These are phyloP conservation scores for Gracilariopsis chorda DNA, from an alignment of 23 red algal species.

Conservation along the genomic window DNA sequence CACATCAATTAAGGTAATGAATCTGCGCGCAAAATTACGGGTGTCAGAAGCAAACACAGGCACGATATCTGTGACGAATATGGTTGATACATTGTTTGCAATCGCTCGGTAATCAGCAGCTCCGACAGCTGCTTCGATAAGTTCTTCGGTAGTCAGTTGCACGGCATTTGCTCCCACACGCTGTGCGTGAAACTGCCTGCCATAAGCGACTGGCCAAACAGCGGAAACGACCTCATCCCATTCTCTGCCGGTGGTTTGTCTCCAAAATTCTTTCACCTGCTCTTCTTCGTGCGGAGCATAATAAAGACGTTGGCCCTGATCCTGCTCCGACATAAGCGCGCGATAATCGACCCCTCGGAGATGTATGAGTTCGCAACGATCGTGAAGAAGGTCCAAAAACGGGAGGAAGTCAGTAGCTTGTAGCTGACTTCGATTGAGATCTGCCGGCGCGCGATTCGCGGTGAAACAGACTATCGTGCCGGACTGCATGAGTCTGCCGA, in stretches of 20 bases:
- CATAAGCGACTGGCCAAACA: slow-evolving; percentile 34
- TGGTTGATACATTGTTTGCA: slow-evolving; percentile 49
- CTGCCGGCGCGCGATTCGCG: slow-evolving; percentile 82
- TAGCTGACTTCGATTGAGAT: slow-evolving; percentile 79
- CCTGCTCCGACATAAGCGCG: slow-evolving; percentile 1
- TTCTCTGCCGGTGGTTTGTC: background rate
- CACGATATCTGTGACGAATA: slow-evolving; percentile 78
- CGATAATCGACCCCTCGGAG: slow-evolving; percentile 72
- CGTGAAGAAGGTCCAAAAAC: slow-evolving; percentile 80
- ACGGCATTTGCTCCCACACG: slow-evolving; percentile 38
- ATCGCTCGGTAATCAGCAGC: slow-evolving; percentile 81
- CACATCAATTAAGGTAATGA: slow-evolving; percentile 90
- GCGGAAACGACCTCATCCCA: slow-evolving; percentile 52
- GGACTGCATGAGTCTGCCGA: slow-evolving; percentile 56
- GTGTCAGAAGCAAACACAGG: slow-evolving; percentile 70
- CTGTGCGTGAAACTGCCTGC: slow-evolving; percentile 5
- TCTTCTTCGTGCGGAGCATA: slow-evolving; percentile 33
- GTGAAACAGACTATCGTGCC: slow-evolving; percentile 85
- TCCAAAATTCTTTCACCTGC: slow-evolving; percentile 4
- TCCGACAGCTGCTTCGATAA: slow-evolving; percentile 87
- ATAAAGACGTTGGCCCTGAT: background rate
- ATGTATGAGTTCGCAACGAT: slow-evolving; percentile 58
- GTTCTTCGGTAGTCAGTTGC: slow-evolving; percentile 67
- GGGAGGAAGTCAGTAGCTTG: slow-evolving; percentile 78
- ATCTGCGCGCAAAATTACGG: slow-evolving; percentile 85